Evolutionary conservation across 306 rosid species (phyloP).

Genomic region (Casuarina cunninghamiana): DNA sequence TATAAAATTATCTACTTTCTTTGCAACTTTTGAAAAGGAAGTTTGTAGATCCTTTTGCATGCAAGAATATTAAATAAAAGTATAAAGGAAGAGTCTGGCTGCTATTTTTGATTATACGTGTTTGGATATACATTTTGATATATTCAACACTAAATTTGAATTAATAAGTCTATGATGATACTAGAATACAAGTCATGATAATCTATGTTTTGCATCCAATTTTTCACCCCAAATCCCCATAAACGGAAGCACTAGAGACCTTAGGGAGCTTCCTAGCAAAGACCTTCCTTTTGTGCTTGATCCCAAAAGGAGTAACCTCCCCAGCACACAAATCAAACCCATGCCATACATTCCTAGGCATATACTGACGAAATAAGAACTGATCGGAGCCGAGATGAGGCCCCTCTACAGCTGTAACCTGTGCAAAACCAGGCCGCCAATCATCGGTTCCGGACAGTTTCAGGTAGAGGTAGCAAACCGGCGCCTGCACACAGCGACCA

Average conservation of each 20-base stretch:
- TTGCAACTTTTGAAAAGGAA: too few relatives aligned
- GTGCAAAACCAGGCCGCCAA: slow-evolving; percentile 79
- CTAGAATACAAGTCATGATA: too few relatives aligned
- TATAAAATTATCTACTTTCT: too few relatives aligned
- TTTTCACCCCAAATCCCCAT: not conserved
- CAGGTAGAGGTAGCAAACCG: slow-evolving; percentile 71
- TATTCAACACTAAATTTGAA: too few relatives aligned
- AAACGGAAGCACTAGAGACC: not conserved
- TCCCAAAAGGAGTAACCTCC: slow-evolving; percentile 71
- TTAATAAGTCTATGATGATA: too few relatives aligned
- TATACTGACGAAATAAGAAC: slow-evolving; percentile 56
- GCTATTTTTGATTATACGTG: too few relatives aligned
- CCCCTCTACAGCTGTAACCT: slow-evolving; percentile 44
- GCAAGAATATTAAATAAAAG: too few relatives aligned
- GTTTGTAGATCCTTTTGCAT: too few relatives aligned
- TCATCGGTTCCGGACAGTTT: slow-evolving; percentile 64
- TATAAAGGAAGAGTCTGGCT: too few relatives aligned
- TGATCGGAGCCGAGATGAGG: slow-evolving; percentile 53
- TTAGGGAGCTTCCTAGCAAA: slow-evolving; percentile 19
- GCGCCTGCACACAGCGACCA: slow-evolving; percentile 59
- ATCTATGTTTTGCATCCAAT: too few relatives aligned
- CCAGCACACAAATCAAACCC: slow-evolving; percentile 67
- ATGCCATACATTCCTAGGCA: slow-evolving; percentile 81
- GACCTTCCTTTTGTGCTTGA: slow-evolving; percentile 49
- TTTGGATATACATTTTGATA: too few relatives aligned